These are phyloP conservation scores for Malassezia psittaci DNA, from an alignment of 1,284 basidiomycete genomes.

Conservation along the genomic window DNA sequence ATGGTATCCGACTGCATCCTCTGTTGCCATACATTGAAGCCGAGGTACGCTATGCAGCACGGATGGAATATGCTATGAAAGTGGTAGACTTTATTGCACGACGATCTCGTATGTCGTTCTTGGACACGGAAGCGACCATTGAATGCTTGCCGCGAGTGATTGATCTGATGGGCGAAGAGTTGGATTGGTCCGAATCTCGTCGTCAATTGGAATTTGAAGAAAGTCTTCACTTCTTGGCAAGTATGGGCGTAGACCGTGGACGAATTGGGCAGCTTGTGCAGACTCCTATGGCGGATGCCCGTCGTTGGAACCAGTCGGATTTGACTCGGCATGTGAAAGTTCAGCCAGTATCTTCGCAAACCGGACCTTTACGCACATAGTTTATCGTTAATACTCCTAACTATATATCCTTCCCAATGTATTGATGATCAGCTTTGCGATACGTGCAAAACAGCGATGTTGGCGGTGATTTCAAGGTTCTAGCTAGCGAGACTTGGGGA, in stretches of 20 bases:
- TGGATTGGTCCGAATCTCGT: conserved; percentile 62
- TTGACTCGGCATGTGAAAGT: conserved; percentile 3
- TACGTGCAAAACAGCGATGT: no score
- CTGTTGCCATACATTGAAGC: conserved; percentile 86
- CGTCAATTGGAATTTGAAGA: conserved; percentile 52
- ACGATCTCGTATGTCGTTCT: conserved; percentile 79
- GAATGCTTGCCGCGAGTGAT: conserved; percentile 75
- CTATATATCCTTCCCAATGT: no score
- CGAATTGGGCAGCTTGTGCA: conserved; percentile 30
- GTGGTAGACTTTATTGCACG: conserved; percentile 86
- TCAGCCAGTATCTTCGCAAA: not conserved
- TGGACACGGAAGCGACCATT: conserved; percentile 78
- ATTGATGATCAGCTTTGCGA: no score
- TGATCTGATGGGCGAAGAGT: conserved; percentile 79
- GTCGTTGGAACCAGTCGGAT: conserved; percentile 14
- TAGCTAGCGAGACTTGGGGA: no score
- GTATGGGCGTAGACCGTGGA: conserved; percentile 48
- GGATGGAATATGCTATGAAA: conserved; percentile 80
- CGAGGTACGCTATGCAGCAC: conserved; percentile 80
- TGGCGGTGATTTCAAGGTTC: no score
- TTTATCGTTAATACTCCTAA: no score
- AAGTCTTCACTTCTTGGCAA: conserved; percentile 44
- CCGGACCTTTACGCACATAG: not conserved
- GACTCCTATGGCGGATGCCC: conserved; percentile 29
- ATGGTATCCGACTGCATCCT: conserved; percentile 66